A percentile compares a stretch with the other conserved stretches of the same genome.
Conservation (phyloP, 2,329 filamentous ascomycete species). For the Setomelanomma holmii region DNA sequence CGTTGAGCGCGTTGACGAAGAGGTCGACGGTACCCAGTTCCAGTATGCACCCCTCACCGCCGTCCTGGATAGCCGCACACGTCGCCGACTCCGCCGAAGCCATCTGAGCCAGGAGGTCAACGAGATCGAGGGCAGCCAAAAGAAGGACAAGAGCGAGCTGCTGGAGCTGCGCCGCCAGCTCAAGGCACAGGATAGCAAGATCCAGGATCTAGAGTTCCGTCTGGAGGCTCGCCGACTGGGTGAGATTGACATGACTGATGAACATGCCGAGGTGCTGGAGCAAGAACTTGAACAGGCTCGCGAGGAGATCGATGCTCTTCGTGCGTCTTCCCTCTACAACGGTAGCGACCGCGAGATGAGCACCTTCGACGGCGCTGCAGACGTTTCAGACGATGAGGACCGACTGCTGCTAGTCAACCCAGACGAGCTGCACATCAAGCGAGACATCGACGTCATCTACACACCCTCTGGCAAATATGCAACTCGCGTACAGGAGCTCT, state of each 20-base stretch:
- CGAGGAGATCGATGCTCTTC: conserved; percentile 46
- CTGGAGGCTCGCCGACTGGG: conserved; percentile 46
- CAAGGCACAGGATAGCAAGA: conserved; percentile 44
- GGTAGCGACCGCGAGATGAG: conserved; percentile 31
- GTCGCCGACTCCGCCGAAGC: conserved; percentile 50
- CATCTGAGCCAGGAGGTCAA: conserved; percentile 52
- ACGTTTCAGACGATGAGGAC: conserved; percentile 39
- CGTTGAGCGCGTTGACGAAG: conserved; percentile 33
- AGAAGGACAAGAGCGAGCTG: conserved; percentile 48
- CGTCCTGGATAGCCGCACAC: conserved; percentile 41
- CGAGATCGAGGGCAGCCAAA: conserved; percentile 46
- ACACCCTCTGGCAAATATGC: conserved; percentile 37
- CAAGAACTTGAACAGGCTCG: conserved; percentile 44
- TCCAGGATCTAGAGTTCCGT: conserved; percentile 47
- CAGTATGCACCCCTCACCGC: conserved; percentile 46
- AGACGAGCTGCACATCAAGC: conserved; percentile 39
- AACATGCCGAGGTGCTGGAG: conserved; percentile 41
- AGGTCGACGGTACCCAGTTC: conserved; percentile 27
- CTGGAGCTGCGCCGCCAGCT: conserved; percentile 48
- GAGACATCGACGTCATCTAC: conserved; percentile 38
- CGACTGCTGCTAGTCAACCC: conserved; percentile 42
- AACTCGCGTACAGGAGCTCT: conserved; percentile 34
- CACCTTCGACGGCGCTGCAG: conserved; percentile 25
- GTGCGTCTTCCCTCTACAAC: conserved; percentile 40
- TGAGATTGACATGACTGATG: conserved; percentile 48